These are phyloP conservation scores for Mucor saturninus DNA, from an alignment of 371 early-diverging fungal species.

Conservation along the genomic window DNA sequence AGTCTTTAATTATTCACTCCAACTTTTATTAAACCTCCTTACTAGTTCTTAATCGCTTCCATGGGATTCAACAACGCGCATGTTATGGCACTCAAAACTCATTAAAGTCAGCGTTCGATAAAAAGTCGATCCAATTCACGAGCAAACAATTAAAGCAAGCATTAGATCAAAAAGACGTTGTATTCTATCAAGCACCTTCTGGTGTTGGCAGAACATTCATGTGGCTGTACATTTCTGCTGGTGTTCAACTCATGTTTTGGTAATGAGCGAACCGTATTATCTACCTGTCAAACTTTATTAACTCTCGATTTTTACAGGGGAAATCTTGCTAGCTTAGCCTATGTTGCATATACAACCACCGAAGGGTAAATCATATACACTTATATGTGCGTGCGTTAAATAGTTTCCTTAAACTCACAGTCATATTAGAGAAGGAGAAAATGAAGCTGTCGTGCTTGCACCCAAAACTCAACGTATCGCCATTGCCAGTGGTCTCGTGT, in stretches of 20 bases:
- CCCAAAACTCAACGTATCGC: slow-evolving; percentile 45
- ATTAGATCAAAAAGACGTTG: slow-evolving; percentile 43
- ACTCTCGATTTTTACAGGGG: slow-evolving; percentile 35
- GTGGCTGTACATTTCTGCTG: slow-evolving; percentile 55
- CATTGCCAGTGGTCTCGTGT: slow-evolving; percentile 45
- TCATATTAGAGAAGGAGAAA: slow-evolving; percentile 36
- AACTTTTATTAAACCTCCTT: background rate
- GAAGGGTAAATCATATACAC: slow-evolving; percentile 31
- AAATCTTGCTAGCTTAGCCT: slow-evolving; percentile 54
- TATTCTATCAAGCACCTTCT: slow-evolving; percentile 50
- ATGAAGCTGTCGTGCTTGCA: slow-evolving; percentile 47
- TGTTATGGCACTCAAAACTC: slow-evolving; percentile 13
- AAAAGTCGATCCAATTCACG: slow-evolving; percentile 28
- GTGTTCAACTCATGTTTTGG: slow-evolving; percentile 58
- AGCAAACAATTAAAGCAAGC: slow-evolving; percentile 42
- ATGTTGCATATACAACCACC: slow-evolving; percentile 46
- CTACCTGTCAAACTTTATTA: background rate
- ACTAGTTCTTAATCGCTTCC: background rate
- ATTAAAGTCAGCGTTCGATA: slow-evolving; percentile 23
- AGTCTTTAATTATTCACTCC: background rate
- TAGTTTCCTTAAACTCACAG: background rate
- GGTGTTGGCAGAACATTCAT: slow-evolving; percentile 44
- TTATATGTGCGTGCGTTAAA: too few relatives aligned
- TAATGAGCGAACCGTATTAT: slow-evolving; percentile 8
- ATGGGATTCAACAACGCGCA: slow-evolving; percentile 2